phyloP scores from a whole-genome alignment of 768 basidiomycete species.

The Chalciporus pseudorubinellus region DNA sequence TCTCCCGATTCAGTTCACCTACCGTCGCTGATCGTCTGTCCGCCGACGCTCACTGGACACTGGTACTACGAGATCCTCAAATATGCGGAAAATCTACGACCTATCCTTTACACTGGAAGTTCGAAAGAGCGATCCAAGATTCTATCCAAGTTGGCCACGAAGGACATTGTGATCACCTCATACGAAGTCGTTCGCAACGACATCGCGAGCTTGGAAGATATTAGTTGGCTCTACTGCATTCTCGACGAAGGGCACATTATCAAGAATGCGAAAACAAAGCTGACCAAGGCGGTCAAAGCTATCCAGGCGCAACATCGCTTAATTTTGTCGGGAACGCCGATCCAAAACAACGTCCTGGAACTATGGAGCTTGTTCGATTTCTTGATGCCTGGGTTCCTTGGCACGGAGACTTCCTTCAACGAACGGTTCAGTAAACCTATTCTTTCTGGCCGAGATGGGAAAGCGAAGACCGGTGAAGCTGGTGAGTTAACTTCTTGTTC shows the following conservation, averaged over 20 bases:
- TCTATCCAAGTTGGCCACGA: conserved; percentile 58
- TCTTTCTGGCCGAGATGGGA: conserved; percentile 90
- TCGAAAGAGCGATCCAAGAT: conserved; percentile 75
- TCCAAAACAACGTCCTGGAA: conserved; percentile 98
- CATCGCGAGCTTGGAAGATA: conserved; percentile 64
- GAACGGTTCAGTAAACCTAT: conserved; percentile 97
- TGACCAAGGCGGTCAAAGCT: conserved; percentile 93
- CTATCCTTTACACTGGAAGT: conserved; percentile 87
- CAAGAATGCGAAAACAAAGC: conserved; percentile 97
- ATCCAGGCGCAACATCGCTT: conserved; percentile 90
- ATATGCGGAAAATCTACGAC: conserved; percentile 80
- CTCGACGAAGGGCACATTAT: conserved; percentile 98
- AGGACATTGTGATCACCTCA: conserved; percentile 94
- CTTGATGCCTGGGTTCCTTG: conserved; percentile 98
- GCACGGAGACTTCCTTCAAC: conserved; percentile 92
- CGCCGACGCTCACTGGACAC: conserved; percentile 96
- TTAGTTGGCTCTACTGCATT: conserved; percentile 93
- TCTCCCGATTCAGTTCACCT: conserved; percentile 80
- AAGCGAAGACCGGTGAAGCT: conserved; percentile 91
- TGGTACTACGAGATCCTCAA: conserved; percentile 99
- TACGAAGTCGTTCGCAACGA: conserved; percentile 98
- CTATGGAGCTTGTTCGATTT: conserved; percentile 99
- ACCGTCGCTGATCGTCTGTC: conserved; percentile 93
- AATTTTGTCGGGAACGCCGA: conserved; percentile 95
- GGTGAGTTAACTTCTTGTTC: conserved; percentile 50